Evolutionary conservation across 257 asterid genomes (phyloP).

Genomic region (Avicennia marina): DNA sequence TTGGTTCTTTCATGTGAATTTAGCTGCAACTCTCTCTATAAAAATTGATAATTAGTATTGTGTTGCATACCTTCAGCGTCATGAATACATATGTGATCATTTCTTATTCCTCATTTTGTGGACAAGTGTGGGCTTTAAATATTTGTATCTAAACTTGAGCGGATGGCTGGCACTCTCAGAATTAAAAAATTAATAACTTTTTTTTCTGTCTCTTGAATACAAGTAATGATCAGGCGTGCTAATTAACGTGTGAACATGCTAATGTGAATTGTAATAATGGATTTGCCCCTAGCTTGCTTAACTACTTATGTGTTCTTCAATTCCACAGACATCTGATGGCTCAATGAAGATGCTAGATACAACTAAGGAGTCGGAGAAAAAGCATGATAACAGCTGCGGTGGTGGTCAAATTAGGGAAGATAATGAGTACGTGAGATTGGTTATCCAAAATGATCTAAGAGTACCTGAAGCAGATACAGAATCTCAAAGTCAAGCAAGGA

Average conservation of each 20-base stretch:
- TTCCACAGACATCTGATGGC: slow-evolving; percentile 52
- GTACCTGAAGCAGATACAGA: slow-evolving; percentile 36
- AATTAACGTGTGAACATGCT: neutral
- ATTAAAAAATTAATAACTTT: too few relatives aligned
- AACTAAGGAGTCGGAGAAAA: slow-evolving; percentile 37
- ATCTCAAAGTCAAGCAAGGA: slow-evolving; percentile 31
- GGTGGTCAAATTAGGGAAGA: slow-evolving; percentile 42
- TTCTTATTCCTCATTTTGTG: too few relatives aligned
- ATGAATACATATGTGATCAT: too few relatives aligned
- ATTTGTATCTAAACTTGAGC: too few relatives aligned
- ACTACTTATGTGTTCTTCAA: slow-evolving; percentile 3
- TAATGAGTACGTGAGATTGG: slow-evolving; percentile 76
- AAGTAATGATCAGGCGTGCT: neutral
- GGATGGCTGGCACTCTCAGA: too few relatives aligned
- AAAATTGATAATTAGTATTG: too few relatives aligned
- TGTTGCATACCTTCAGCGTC: too few relatives aligned
- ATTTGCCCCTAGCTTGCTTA: neutral
- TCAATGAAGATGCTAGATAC: slow-evolving; percentile 52
- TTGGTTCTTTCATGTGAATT: too few relatives aligned
- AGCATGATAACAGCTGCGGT: slow-evolving; percentile 22
- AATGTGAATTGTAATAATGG: neutral
- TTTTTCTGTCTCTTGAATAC: too few relatives aligned
- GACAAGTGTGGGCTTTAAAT: too few relatives aligned
- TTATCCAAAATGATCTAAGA: slow-evolving; percentile 45
- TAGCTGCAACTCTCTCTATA: too few relatives aligned